Base-by-base conservation (phyloP, 1,284 basidiomycete genomes). In the Earliella scabrosa region DNA sequence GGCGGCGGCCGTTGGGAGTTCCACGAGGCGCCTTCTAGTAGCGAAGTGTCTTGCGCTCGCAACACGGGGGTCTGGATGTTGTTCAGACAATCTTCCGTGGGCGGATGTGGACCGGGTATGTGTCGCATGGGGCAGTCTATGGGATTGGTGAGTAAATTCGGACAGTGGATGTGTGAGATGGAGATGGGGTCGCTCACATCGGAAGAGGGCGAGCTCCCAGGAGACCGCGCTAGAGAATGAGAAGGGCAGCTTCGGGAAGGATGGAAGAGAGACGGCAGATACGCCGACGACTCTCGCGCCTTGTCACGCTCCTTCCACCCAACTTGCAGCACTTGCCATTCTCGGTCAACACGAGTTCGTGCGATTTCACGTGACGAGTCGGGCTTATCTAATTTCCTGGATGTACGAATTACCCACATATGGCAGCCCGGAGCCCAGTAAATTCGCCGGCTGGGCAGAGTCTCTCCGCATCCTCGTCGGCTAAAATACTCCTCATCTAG, bases 401-500 rank as follows among this genome's bases (percentile, higher is more conserved):
- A n/a, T n/a, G 53, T 23, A 45, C 31, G 32, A 47, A 50, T 44
- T 53, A 23, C 10, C 60, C 54, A n/a, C n/a, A 50, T 36, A 50
- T 47, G 51, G 60, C 18, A 55, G 45, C 38, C 10, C 21, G 26
- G 44, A 43, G 31, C 49, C 47, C 43, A 32, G 27, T 43, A 50
- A 47, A 48, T 31, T 47, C 40, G 40, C 49, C 40, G 52, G 34
- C 26, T 18, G n/a, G 27, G 43, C 52, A 48, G 54, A 45, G 51
- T 41, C 40, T 47, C 45, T 50, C 43, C 29, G 47, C 35, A n/a
- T 43, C 29, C 38, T 31, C 50, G 43, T 48, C 56, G 46, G 46
- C 48, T 56, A 59, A 59, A 56, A 54, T 54, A 59, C 50, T 57
- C 52, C 50, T 47, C 50, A 34, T 51, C 49, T 32, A 32, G 49